Base-by-base conservation (phyloP, 805 yeast species). In the Suhomyces emberorum region DNA sequence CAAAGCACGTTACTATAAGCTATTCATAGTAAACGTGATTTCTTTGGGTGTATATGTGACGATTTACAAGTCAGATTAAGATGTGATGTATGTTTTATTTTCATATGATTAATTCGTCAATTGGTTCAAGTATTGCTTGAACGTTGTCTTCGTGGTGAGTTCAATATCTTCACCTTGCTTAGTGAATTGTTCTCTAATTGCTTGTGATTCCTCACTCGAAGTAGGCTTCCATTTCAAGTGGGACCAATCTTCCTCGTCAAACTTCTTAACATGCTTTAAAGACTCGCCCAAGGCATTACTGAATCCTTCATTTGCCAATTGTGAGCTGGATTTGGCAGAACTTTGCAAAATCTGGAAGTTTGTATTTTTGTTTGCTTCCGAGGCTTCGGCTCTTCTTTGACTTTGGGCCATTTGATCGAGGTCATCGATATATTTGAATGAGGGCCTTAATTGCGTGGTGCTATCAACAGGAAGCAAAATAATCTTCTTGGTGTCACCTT, bases 371-470 rank as follows among this genome's bases (percentile, higher is more conserved):
- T 22, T 24, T 26, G 32, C 28, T 12, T 67, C 64, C n/a, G 65
- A 55, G 5, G 60, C 47, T 27, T 70, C 72, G 30, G 68, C 67
- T 52, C 46, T 61, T 38, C 53, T 60, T 44, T 48, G 67, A 38
- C 41, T 64, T 36, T 51, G 69, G 64, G 67, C 72, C 37, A 63
- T 70, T 38, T 65, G 65, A 39, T 70, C 76, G 42, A 61, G 53
- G 43, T 72, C 79, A 54, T 88, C 95, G 28, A 88, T 77, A 54
- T 89, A 86, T 45, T 73, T 75, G 62, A 93, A 87, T 48, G 76
- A 74, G 2, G 97, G 93, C 47, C 96, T 73, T 42, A 93, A 57
- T 57, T 91, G 97, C 0, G 83, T 76, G 0, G 84, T 76, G 15
- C 78, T 70, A 23, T 77, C 74, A 1, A 89, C 68, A 1, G 91